Conservation (phyloP, 1,284 basidiomycete species). For the Vanrija humicola region DNA sequence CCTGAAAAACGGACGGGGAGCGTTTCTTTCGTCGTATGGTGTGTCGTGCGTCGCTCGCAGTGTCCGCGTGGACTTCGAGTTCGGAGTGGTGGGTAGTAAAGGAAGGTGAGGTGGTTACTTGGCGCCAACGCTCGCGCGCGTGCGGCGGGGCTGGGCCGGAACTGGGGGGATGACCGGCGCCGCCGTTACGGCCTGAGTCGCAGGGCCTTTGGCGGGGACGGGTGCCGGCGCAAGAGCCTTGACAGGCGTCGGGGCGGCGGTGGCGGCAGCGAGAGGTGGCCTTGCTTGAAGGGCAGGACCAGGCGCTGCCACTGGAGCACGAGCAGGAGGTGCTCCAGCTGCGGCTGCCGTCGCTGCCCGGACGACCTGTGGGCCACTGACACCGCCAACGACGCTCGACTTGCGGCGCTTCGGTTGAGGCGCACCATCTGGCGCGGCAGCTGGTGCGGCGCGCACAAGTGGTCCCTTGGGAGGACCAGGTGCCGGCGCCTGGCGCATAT, state of each 20-base stretch:
- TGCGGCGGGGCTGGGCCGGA: not conserved
- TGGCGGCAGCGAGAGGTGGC: not conserved
- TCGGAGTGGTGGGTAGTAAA: too few species aligned
- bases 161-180: not conserved
- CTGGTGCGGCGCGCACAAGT: conserved; percentile 29
- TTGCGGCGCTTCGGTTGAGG: conserved; percentile 42
- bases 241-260: not conserved
- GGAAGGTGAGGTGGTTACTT: conserved; percentile 1
- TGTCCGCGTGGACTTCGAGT: too few species aligned
- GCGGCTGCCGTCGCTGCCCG: not conserved
- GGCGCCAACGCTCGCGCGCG: conserved; percentile 6
- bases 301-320: not conserved
- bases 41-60: too few species aligned
- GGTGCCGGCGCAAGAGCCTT: not conserved
- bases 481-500: not conserved
- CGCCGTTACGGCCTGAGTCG: not conserved
- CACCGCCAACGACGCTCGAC: conserved; percentile 27
- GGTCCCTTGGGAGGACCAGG: conserved; percentile 24
- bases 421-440: conserved; percentile 34
- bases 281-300: not conserved
- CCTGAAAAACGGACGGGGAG: too few species aligned
- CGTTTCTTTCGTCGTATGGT: too few species aligned
- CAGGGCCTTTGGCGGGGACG: not conserved
- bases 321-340: not conserved
- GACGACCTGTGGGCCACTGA: not conserved